A percentile compares a stretch with the other conserved stretches of the same genome.
phyloP scores from a whole-genome alignment of 495 filamentous ascomycete genomes.

The Aspergillus sclerotioniger region DNA sequence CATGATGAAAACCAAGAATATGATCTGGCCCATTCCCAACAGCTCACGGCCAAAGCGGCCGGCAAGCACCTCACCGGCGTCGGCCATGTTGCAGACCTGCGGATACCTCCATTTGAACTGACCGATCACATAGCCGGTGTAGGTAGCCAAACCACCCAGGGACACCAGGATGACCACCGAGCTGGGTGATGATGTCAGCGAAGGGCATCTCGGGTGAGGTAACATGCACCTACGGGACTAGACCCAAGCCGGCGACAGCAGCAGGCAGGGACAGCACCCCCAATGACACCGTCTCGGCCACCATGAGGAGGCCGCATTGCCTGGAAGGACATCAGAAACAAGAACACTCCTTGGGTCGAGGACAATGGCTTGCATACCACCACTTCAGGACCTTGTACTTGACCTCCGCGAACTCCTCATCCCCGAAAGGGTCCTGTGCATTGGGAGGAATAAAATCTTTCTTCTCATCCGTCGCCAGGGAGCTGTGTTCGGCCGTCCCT shows the following conservation, averaged over 20 bases:
- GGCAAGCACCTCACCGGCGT: conserved; percentile 65
- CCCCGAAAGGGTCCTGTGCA: conserved; percentile 38
- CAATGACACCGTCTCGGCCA: conserved; percentile 73
- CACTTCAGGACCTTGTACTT: conserved; percentile 43
- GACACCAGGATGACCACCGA: conserved; percentile 63
- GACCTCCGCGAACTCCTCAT: conserved; percentile 40
- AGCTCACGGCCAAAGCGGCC: conserved; percentile 64
- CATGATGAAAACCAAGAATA: conserved; percentile 76
- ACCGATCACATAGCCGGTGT: conserved; percentile 75
- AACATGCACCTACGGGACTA: conserved; percentile 46
- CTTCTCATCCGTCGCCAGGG: conserved; percentile 23
- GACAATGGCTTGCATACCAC: conserved; percentile 30
- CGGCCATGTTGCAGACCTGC: conserved; percentile 69
- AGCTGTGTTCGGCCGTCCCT: conserved; percentile 8
- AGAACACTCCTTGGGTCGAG: neutral
- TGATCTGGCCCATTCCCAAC: conserved; percentile 57
- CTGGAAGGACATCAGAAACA: conserved; percentile 18
- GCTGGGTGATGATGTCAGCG: conserved; percentile 26
- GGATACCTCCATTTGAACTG: conserved; percentile 74
- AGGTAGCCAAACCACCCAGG: conserved; percentile 67
- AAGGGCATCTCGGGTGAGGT: neutral
- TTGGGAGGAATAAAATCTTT: conserved; percentile 15
- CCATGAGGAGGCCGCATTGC: conserved; percentile 56
- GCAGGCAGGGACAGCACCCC: conserved; percentile 64
- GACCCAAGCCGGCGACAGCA: conserved; percentile 62